A percentile compares a stretch with the other conserved stretches of the same genome.
Evolutionary conservation across 1,139 yeast genomes (phyloP).

Genomic region (Geotrichum phurueaensis): DNA sequence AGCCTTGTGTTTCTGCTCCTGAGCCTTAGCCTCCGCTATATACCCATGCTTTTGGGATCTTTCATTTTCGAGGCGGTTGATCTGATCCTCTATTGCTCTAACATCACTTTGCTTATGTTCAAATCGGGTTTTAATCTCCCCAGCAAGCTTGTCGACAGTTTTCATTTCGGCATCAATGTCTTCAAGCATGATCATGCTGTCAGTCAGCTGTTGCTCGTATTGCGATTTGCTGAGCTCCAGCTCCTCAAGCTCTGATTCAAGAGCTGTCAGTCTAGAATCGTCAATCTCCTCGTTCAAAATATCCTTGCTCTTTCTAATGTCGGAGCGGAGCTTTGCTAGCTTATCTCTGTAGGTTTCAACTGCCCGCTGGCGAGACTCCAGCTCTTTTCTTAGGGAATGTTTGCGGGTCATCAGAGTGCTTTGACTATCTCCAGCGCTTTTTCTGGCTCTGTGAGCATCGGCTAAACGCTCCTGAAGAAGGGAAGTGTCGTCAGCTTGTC

Average conservation of each 20-base stretch:
- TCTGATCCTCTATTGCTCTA: neutral
- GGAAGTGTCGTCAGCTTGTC: constrained; percentile 18
- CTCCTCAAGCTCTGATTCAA: constrained; percentile 4
- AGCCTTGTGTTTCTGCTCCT: neutral
- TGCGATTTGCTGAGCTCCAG: neutral
- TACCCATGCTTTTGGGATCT: neutral
- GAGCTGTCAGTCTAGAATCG: neutral
- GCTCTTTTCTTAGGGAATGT: neutral
- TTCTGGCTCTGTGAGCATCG: neutral
- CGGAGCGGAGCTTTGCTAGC: constrained; percentile 16
- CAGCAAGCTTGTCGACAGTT: neutral
- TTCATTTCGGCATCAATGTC: neutral
- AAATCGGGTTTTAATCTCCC: neutral
- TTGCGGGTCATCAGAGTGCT: neutral
- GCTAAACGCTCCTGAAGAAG: neutral
- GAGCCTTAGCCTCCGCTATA: neutral
- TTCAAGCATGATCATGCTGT: constrained; percentile 4
- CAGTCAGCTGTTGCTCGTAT: constrained; percentile 11
- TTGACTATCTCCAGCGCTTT: neutral
- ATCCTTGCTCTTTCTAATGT: constrained; percentile 28
- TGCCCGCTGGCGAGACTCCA: constrained; percentile 18
- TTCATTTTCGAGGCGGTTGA: neutral
- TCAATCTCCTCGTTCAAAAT: constrained; percentile 15
- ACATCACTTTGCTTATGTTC: neutral
- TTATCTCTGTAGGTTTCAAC: constrained; percentile 1